Conservation (phyloP, 768 basidiomycete species). For the Leccinum boreale region DNA sequence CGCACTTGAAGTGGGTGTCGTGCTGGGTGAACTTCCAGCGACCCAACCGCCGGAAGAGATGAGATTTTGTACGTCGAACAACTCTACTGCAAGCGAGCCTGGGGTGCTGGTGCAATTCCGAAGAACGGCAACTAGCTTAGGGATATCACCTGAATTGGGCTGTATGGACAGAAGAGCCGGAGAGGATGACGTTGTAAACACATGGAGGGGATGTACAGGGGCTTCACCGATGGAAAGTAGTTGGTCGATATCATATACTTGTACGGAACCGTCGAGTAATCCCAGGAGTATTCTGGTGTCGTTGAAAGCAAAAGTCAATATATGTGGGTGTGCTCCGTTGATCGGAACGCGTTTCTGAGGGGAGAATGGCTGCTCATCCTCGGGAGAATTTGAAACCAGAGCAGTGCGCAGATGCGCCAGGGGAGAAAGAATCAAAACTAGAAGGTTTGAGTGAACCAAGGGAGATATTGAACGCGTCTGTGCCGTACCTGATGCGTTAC, state of each 20-base stretch:
- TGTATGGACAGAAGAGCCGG: conserved; percentile 50
- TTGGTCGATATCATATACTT: conserved; percentile 54
- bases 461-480: not conserved
- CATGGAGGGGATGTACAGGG: conserved; percentile 45
- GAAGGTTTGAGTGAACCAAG: not conserved
- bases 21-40: conserved; percentile 44
- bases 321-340: conserved; percentile 44
- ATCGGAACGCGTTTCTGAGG: conserved; percentile 51
- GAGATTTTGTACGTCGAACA: conserved; percentile 57
- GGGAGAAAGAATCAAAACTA: conserved; percentile 62
- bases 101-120: conserved; percentile 33
- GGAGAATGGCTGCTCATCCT: conserved; percentile 41
- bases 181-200: conserved; percentile 42
- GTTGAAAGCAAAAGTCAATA: conserved; percentile 53
- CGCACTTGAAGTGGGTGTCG: conserved; percentile 59
- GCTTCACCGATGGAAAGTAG: conserved; percentile 47
- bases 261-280: conserved; percentile 54
- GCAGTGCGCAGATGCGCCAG: conserved; percentile 58
- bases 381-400: conserved; percentile 40
- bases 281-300: conserved; percentile 62
- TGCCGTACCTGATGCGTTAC: conserved; percentile 38
- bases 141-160: conserved; percentile 61
- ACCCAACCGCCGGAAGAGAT: conserved; percentile 50
- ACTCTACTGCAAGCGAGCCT: conserved; percentile 47
- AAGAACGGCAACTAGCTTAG: conserved; percentile 59